Evolutionary conservation across 345 rosid genomes (phyloP).

Genomic region (Citrus reticulata): DNA sequence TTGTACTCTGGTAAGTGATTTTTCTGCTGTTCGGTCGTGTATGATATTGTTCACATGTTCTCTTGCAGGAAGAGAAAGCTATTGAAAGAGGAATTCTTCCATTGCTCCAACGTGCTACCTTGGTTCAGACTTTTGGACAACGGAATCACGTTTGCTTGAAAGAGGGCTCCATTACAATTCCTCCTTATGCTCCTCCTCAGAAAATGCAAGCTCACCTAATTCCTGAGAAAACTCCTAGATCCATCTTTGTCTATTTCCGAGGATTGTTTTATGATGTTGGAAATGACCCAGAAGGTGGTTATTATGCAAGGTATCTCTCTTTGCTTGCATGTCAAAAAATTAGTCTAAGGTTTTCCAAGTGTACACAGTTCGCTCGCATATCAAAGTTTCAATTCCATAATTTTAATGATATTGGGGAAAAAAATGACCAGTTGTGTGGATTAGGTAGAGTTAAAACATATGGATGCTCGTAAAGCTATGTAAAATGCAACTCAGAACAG

Average conservation of each 20-base stretch:
- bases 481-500: too few species aligned
- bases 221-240: conserved; percentile 80
- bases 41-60: conserved; percentile 3
- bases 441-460: not conserved
- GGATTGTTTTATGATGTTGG: conserved; percentile 97
- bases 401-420: not conserved
- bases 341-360: conserved; percentile 1
- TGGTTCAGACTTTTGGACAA: conserved; percentile 98
- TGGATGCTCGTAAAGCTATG: not conserved
- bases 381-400: not conserved
- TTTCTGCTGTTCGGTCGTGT: not conserved
- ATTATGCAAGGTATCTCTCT: conserved; percentile 84
- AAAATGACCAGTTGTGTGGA: not conserved
- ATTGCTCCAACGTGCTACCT: conserved; percentile 88
- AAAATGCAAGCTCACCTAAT: conserved; percentile 91
- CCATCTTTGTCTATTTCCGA: conserved; percentile 93
- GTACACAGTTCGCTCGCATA: not conserved
- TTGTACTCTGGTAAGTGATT: conserved; percentile 7
- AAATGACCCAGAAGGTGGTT: conserved; percentile 99
- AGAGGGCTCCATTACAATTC: conserved; percentile 91
- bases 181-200: conserved; percentile 99
- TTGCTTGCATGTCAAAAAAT: not conserved
- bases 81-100: conserved; percentile 90
- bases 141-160: conserved; percentile 94
- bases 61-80: conserved; percentile 88